These are phyloP conservation scores for Mortierella sp. DNA, from an alignment of 371 early-diverging fungal species.

Conservation along the genomic window DNA sequence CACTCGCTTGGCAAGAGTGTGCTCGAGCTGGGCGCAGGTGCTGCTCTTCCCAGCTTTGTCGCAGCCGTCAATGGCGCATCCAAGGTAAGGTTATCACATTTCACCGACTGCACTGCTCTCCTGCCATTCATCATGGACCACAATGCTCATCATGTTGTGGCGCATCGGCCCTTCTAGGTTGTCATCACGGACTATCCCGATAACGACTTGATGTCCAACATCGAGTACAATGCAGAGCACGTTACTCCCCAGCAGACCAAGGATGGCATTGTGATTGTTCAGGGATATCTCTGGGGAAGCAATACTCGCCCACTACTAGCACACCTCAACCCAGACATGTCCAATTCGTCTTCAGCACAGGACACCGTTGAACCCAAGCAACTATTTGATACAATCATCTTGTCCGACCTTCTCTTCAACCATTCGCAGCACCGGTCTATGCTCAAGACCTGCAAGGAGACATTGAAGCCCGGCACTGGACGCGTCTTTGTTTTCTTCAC, in stretches of 20 bases:
- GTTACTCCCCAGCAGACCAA: constrained; percentile 48
- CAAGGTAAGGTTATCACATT: constrained; percentile 45
- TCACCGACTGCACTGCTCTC: background rate
- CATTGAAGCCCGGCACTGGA: constrained; percentile 68
- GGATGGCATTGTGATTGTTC: constrained; percentile 47
- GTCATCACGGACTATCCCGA: constrained; percentile 95
- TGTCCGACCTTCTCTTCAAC: constrained; percentile 94
- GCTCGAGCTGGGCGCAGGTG: constrained; percentile 93
- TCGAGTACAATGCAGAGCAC: constrained; percentile 71
- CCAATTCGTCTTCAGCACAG: constrained; percentile 1
- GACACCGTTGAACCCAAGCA: constrained; percentile 13
- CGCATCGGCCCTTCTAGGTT: constrained; percentile 54
- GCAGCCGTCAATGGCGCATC: constrained; percentile 79
- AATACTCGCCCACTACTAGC: constrained; percentile 64
- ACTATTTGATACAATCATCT: constrained; percentile 82
- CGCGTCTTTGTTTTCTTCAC: constrained; percentile 75
- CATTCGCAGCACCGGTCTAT: constrained; percentile 83
- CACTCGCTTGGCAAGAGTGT: constrained; percentile 72
- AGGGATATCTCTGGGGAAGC: constrained; percentile 91
- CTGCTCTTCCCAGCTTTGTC: constrained; percentile 87
- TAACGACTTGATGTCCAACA: constrained; percentile 79
- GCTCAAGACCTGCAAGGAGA: constrained; percentile 72
- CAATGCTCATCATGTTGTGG: background rate
- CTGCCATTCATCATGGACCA: too few relatives aligned
- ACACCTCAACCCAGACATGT: constrained; percentile 41